Evolutionary conservation across 441 rosid species (phyloP).

Genomic region (Pelargonium australe): DNA sequence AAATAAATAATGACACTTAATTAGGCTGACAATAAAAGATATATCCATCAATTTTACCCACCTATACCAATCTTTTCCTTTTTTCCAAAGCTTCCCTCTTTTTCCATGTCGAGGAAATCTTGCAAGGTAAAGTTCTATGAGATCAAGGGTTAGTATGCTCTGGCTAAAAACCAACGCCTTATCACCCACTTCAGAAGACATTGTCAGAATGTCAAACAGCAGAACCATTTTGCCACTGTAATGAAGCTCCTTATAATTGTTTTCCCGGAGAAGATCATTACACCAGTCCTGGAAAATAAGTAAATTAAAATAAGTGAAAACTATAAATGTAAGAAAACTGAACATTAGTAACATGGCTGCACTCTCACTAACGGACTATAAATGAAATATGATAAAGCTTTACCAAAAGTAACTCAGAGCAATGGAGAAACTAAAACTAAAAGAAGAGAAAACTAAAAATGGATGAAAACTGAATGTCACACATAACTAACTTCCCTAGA

Average conservation of each 20-base stretch:
- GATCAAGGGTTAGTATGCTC: conserved; percentile 97
- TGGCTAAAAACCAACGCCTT: conserved; percentile 97
- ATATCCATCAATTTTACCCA: conserved; percentile 27
- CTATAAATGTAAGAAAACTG: not conserved
- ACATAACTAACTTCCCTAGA: no score
- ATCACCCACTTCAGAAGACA: conserved; percentile 72
- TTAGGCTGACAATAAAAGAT: no score
- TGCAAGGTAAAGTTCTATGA: conserved; percentile 88
- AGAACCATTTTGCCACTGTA: conserved; percentile 98
- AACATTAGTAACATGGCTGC: not conserved
- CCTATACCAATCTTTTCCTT: conserved; percentile 99
- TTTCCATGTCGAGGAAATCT: conserved; percentile 66
- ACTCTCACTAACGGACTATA: not conserved
- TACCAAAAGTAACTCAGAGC: not conserved
- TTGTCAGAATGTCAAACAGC: conserved; percentile 80
- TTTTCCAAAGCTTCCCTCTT: conserved; percentile 84
- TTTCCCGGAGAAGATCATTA: conserved; percentile 81
- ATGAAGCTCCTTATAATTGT: conserved; percentile 60
- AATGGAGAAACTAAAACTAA: no score
- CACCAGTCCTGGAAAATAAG: conserved; percentile 74
- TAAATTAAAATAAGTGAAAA: not conserved
- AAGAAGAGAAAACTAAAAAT: no score
- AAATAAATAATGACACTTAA: no score
- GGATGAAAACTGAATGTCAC: no score
- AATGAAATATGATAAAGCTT: not conserved